These are phyloP conservation scores for Saccharomyces mikatae DNA, from an alignment of 805 yeast species.

Conservation along the genomic window DNA sequence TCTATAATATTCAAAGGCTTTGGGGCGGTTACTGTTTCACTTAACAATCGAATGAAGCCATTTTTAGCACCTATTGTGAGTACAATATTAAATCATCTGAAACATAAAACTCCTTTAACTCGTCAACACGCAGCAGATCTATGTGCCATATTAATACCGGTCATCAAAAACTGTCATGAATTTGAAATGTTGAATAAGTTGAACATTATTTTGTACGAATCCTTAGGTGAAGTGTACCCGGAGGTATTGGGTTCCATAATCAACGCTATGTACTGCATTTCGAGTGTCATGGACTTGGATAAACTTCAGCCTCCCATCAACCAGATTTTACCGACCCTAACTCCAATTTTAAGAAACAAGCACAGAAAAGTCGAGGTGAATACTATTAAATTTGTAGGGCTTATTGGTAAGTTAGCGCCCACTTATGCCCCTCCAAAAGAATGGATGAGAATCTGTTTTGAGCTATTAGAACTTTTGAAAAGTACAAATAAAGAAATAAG, in stretches of 20 bases:
- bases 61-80: conserved; percentile 67
- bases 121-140: conserved; percentile 83
- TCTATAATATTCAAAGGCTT: conserved; percentile 51
- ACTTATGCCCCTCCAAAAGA: conserved; percentile 83
- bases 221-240: conserved; percentile 90
- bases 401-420: conserved; percentile 71
- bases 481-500: conserved; percentile 71
- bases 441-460: conserved; percentile 96
- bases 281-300: conserved; percentile 50
- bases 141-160: conserved; percentile 57
- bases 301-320: conserved; percentile 71
- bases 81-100: conserved; percentile 62
- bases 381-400: conserved; percentile 70
- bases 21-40: conserved; percentile 51
- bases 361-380: conserved; percentile 87
- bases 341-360: conserved; percentile 84
- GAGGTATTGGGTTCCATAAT: conserved; percentile 85
- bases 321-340: conserved; percentile 76
- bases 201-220: conserved; percentile 74
- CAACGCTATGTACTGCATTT: conserved; percentile 58
- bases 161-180: conserved; percentile 57
- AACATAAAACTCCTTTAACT: conserved; percentile 59
- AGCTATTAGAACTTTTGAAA: conserved; percentile 79
- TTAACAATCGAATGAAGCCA: conserved; percentile 60
- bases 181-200: conserved; percentile 56